Percentiles rank a stretch among this genome's conserved stretches.
These are phyloP conservation scores for Capsicum rhomboideum DNA, from an alignment of 257 asterid genomes.

Conservation along the genomic window DNA sequence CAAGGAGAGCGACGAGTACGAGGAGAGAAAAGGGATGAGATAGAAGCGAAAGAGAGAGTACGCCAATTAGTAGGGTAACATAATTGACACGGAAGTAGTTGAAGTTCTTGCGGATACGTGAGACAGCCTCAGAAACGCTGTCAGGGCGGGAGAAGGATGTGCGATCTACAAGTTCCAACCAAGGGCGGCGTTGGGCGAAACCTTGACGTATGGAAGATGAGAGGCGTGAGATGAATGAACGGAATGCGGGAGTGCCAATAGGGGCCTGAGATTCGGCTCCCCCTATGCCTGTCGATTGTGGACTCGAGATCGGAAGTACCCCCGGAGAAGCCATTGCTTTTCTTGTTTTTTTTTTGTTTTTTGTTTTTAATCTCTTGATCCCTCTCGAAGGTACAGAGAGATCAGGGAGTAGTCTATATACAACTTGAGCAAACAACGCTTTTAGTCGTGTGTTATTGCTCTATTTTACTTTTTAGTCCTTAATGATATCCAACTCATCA, in stretches of 20 bases:
- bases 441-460: no score
- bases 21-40: slow-evolving; percentile 75
- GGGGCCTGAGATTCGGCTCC: slow-evolving; percentile 25
- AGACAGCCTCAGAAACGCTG: slow-evolving; percentile 67
- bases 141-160: slow-evolving; percentile 83
- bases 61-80: slow-evolving; percentile 50
- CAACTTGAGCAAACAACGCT: no score
- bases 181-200: slow-evolving; percentile 84
- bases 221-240: slow-evolving; percentile 57
- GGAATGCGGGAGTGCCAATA: slow-evolving; percentile 74
- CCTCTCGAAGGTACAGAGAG: neutral
- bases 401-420: neutral
- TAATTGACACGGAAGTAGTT: slow-evolving; percentile 81
- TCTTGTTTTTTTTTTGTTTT: neutral
- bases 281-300: slow-evolving; percentile 34
- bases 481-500: no score
- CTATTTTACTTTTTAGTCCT: no score
- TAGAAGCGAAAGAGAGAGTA: slow-evolving; percentile 69
- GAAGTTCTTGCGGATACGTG: slow-evolving; percentile 69
- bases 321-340: slow-evolving; percentile 49
- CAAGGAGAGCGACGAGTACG: slow-evolving; percentile 51
- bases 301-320: slow-evolving; percentile 64
- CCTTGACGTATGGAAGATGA: slow-evolving; percentile 54
- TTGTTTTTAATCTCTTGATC: neutral
- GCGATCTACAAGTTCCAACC: slow-evolving; percentile 76